phyloP scores from a whole-genome alignment of 1,284 basidiomycete species.

The Pisolithus thermaeus region DNA sequence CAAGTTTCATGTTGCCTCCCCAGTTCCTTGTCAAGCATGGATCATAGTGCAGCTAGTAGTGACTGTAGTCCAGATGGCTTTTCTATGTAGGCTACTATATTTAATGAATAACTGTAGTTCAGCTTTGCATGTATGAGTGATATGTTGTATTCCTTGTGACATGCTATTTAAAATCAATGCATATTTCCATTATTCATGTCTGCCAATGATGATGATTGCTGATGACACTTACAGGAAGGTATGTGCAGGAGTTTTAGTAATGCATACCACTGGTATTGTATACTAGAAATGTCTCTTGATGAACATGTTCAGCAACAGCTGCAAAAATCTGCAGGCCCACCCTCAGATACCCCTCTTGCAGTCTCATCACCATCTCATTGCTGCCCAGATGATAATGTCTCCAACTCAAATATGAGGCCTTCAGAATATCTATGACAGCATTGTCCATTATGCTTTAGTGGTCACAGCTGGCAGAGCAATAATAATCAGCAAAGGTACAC shows the following conservation, averaged over 20 bases:
- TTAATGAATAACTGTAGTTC: too few relatives aligned
- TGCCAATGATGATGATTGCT: neutral
- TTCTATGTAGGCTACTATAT: too few relatives aligned
- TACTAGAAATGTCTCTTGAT: conserved; percentile 1
- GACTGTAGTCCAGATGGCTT: too few relatives aligned
- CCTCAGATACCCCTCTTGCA: neutral
- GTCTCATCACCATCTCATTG: neutral
- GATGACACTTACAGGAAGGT: conserved; percentile 3
- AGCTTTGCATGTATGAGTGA: too few relatives aligned
- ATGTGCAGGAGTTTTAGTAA: conserved; percentile 2
- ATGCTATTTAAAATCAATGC: too few relatives aligned
- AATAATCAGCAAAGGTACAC: neutral
- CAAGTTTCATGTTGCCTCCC: too few relatives aligned
- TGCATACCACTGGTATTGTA: conserved; percentile 8
- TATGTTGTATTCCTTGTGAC: too few relatives aligned
- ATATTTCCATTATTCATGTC: too few relatives aligned
- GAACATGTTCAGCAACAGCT: neutral
- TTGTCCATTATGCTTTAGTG: conserved; percentile 10
- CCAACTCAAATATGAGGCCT: neutral
- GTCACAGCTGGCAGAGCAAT: neutral
- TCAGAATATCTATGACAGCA: conserved; percentile 2
- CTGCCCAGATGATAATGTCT: neutral
- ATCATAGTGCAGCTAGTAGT: too few relatives aligned
- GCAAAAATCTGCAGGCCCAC: neutral
- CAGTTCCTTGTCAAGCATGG: too few relatives aligned